Conservation (phyloP, 2,329 filamentous ascomycete genomes). For the Stylonectria norvegica region DNA sequence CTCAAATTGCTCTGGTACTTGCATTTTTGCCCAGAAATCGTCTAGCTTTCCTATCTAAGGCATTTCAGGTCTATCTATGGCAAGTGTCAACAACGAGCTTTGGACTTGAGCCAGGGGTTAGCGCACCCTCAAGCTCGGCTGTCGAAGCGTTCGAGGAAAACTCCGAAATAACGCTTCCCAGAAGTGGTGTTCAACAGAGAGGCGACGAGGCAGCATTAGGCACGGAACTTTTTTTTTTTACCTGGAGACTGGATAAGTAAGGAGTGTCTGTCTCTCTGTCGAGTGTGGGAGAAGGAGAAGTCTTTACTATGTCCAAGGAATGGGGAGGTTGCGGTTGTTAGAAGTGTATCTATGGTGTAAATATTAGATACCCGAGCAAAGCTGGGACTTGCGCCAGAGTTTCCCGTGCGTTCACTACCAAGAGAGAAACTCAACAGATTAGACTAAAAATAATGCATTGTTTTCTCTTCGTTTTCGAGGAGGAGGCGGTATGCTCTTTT, state of each 20-base stretch:
- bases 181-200: background rate
- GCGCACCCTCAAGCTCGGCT: background rate
- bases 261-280: slow-evolving; percentile 18
- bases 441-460: too few species aligned
- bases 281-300: slow-evolving; percentile 15
- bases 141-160: background rate
- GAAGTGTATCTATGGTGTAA: slow-evolving; percentile 6
- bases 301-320: slow-evolving; percentile 24
- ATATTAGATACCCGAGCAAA: too few species aligned
- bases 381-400: too few species aligned
- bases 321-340: slow-evolving; percentile 21
- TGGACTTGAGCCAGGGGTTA: background rate
- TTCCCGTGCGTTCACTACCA: too few species aligned
- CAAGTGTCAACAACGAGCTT: background rate
- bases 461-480: too few species aligned
- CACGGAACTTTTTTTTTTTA: slow-evolving; percentile 16
- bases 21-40: slow-evolving; percentile 13
- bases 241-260: slow-evolving; percentile 26
- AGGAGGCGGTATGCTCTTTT: too few species aligned
- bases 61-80: slow-evolving; percentile 17
- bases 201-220: background rate
- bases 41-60: slow-evolving; percentile 18
- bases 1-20: slow-evolving; percentile 12
- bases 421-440: too few species aligned
- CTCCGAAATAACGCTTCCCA: background rate